phyloP scores from a whole-genome alignment of 1,139 yeast genomes.

The Lodderomyces metapsilosis region DNA sequence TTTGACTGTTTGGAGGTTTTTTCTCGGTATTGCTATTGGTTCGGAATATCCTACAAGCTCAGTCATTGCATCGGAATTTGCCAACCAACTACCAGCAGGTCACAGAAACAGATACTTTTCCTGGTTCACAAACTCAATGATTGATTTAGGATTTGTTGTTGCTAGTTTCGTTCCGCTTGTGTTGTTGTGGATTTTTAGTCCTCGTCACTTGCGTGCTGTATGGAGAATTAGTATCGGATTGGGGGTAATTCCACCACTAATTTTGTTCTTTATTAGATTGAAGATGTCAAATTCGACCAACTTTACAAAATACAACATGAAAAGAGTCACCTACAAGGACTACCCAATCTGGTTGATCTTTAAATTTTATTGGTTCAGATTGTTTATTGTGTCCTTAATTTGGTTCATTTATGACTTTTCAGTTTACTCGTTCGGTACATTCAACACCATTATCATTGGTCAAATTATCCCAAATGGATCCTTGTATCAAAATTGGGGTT shows the following conservation, averaged over 20 bases:
- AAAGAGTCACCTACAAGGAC: constrained; percentile 38
- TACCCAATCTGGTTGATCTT: constrained; percentile 69
- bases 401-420: constrained; percentile 94
- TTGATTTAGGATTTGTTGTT: constrained; percentile 82
- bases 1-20: constrained; percentile 78
- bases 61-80: constrained; percentile 91
- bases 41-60: constrained; percentile 95
- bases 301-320: constrained; percentile 70
- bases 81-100: constrained; percentile 74
- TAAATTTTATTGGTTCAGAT: constrained; percentile 84
- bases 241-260: constrained; percentile 87
- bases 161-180: constrained; percentile 87
- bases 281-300: constrained; percentile 71
- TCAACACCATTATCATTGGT: constrained; percentile 65
- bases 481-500: constrained; percentile 77
- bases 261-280: constrained; percentile 73
- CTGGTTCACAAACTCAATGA: constrained; percentile 87
- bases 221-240: constrained; percentile 93
- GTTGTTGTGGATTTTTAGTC: constrained; percentile 75
- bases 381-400: constrained; percentile 64
- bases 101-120: constrained; percentile 84
- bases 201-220: constrained; percentile 69
- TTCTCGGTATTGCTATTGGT: constrained; percentile 82
- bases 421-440: constrained; percentile 82
- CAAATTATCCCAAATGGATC: constrained; percentile 47